Evolutionary conservation across 768 basidiomycete species (phyloP).

Genomic region (Leccinum barrowsii): DNA sequence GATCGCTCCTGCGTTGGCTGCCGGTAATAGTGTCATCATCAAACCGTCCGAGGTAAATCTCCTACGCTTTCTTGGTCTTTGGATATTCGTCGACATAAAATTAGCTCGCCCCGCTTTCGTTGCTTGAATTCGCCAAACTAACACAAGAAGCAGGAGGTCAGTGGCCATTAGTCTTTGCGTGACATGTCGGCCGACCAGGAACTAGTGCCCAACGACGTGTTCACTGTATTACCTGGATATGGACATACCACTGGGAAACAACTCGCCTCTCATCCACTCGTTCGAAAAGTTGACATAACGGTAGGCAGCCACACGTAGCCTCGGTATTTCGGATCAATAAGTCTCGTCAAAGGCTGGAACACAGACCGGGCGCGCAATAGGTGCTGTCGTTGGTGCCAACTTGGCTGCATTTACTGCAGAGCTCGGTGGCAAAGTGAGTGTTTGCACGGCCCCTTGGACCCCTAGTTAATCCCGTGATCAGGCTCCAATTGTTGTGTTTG

Average conservation of each 20-base stretch:
- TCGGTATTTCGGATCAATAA: neutral
- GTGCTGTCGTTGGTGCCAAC: conserved; percentile 70
- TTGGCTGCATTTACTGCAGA: conserved; percentile 78
- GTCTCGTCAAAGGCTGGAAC: conserved; percentile 61
- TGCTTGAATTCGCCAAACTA: conserved; percentile 72
- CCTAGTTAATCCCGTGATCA: conserved; percentile 26
- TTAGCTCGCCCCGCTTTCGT: conserved; percentile 73
- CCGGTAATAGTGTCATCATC: conserved; percentile 79
- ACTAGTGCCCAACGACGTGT: conserved; percentile 72
- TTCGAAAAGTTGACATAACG: conserved; percentile 83
- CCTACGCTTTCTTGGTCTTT: neutral
- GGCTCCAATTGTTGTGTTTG: conserved; percentile 80
- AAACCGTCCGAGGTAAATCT: conserved; percentile 70
- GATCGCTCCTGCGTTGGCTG: conserved; percentile 79
- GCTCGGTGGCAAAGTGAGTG: conserved; percentile 73
- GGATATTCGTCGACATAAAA: neutral
- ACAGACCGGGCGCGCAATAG: conserved; percentile 68
- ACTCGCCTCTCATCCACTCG: conserved; percentile 59
- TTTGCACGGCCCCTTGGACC: neutral
- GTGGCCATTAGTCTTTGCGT: conserved; percentile 12
- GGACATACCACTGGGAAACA: conserved; percentile 62
- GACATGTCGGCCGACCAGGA: neutral
- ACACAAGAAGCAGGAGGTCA: conserved; percentile 63
- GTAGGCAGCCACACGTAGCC: conserved; percentile 37
- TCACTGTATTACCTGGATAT: conserved; percentile 71